A percentile compares a stretch with the other conserved stretches of the same genome.
phyloP scores from a whole-genome alignment of 257 asterid species.

The Jacaranda mimosifolia region DNA sequence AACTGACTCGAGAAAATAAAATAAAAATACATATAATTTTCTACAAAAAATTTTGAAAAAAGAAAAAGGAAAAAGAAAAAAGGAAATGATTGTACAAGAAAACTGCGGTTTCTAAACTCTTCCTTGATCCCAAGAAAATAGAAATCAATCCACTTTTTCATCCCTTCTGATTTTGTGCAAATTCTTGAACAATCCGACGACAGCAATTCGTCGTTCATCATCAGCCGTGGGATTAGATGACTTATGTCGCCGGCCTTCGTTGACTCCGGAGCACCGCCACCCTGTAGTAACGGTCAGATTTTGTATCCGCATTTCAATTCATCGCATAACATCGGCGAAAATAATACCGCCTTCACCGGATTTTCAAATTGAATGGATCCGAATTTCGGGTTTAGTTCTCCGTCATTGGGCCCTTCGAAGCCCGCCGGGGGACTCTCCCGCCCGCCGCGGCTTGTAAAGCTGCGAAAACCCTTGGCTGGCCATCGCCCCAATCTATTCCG shows the following conservation, averaged over 20 bases:
- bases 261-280: constrained; percentile 56
- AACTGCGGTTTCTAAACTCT: constrained; percentile 11
- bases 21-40: not conserved
- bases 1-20: constrained; percentile 18
- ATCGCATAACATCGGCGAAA: constrained; percentile 23
- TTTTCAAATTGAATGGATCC: constrained; percentile 65
- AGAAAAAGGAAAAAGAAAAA: not conserved
- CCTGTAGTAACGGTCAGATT: constrained; percentile 54
- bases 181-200: constrained; percentile 38
- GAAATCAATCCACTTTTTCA: constrained; percentile 29
- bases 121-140: constrained; percentile 32
- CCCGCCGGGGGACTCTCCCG: constrained; percentile 57
- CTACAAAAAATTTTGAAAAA: not conserved
- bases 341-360: not conserved
- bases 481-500: constrained; percentile 56
- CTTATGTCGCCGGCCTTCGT: constrained; percentile 66
- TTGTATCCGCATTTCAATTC: constrained; percentile 39
- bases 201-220: constrained; percentile 23
- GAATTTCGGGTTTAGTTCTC: constrained; percentile 58
- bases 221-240: constrained; percentile 61
- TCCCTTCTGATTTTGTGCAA: constrained; percentile 27
- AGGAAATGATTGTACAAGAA: constrained; percentile 11
- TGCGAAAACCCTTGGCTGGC: constrained; percentile 64
- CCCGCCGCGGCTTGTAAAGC: constrained; percentile 70
- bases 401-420: constrained; percentile 59